Conservation (phyloP, 495 filamentous ascomycete species). For the Neurospora tetrasperma region DNA sequence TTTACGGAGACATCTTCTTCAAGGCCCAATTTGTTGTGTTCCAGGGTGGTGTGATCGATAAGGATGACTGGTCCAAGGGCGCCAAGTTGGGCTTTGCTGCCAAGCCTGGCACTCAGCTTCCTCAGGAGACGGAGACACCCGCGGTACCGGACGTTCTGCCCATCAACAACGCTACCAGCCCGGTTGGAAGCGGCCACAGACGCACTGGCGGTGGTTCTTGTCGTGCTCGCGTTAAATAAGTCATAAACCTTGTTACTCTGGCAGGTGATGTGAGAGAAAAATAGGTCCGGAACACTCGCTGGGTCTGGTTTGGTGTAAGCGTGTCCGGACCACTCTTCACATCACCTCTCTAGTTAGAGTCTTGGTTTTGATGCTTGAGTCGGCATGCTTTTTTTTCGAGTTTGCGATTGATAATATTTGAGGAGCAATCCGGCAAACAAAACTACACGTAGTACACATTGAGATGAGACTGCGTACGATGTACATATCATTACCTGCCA, state of each 20-base stretch:
- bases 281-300: too few relatives aligned
- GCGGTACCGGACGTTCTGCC: neutral
- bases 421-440: neutral
- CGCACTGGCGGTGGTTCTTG: neutral
- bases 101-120: slow-evolving; percentile 18
- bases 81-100: slow-evolving; percentile 51
- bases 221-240: neutral
- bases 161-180: neutral
- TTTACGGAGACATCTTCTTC: slow-evolving; percentile 77
- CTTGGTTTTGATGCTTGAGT: neutral
- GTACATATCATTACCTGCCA: neutral
- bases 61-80: neutral
- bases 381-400: neutral
- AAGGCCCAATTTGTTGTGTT: slow-evolving; percentile 78
- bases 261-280: too few relatives aligned
- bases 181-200: neutral
- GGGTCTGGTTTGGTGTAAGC: too few relatives aligned
- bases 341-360: neutral
- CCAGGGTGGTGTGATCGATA: slow-evolving; percentile 39
- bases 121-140: neutral
- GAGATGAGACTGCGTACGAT: neutral
- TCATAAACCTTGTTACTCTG: neutral
- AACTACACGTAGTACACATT: neutral
- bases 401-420: neutral
- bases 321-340: too few relatives aligned